These are phyloP conservation scores for Tremella yokohamensis DNA, from an alignment of 768 basidiomycete species.

Conservation along the genomic window DNA sequence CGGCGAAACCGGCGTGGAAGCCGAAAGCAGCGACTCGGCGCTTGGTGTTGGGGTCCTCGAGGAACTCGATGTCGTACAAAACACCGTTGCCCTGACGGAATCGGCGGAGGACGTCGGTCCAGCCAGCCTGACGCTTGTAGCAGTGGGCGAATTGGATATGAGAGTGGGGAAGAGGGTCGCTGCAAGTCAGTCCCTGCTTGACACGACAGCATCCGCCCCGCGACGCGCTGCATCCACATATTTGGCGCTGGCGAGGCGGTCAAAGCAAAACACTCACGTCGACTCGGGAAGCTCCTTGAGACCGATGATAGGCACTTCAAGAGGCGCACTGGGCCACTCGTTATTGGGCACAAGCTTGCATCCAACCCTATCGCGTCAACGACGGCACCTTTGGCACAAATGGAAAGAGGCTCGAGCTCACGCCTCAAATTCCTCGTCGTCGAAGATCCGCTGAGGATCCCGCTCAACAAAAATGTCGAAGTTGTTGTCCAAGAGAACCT, in stretches of 20 bases:
- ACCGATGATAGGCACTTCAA: conserved; percentile 75
- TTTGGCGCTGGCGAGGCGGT: not conserved
- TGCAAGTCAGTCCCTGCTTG: conserved; percentile 27
- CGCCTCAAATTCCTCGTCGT: conserved; percentile 88
- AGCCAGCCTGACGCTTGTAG: conserved; percentile 92
- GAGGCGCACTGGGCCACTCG: conserved; percentile 79
- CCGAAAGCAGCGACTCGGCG: conserved; percentile 96
- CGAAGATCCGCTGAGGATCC: conserved; percentile 89
- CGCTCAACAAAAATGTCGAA: conserved; percentile 89
- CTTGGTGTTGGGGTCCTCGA: conserved; percentile 69
- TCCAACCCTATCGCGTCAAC: conserved; percentile 65
- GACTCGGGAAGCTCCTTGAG: conserved; percentile 92
- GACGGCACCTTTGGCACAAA: not conserved
- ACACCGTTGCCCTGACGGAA: conserved; percentile 76
- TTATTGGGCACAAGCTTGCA: conserved; percentile 83
- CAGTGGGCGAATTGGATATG: conserved; percentile 99
- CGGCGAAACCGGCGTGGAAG: conserved; percentile 98
- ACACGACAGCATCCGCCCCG: no score
- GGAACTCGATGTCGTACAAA: conserved; percentile 93
- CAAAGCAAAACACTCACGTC: conserved; percentile 46
- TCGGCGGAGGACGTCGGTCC: conserved; percentile 77
- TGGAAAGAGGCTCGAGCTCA: conserved; percentile 55
- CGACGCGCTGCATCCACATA: no score
- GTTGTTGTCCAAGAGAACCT: conserved; percentile 78
- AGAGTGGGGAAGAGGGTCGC: conserved; percentile 75